A percentile compares a stretch with the other conserved stretches of the same genome.
These are phyloP conservation scores for Ambrosia hybrid DNA, from an alignment of 140 eudicot genomes.

Conservation along the genomic window DNA sequence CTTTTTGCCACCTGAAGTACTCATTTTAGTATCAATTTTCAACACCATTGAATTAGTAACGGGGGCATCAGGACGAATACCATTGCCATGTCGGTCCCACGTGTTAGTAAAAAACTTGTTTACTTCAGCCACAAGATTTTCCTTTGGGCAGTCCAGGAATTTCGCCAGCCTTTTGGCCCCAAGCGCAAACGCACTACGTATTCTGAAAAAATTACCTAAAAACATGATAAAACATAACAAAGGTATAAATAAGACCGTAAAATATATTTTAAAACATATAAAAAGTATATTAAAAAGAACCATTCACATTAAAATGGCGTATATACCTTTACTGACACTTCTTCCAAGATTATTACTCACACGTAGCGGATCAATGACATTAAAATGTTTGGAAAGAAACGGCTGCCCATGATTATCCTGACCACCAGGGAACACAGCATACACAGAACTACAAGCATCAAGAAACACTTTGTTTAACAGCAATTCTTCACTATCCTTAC, in stretches of 20 bases:
- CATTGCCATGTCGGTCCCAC: constrained; percentile 83
- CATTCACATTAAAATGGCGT: no score
- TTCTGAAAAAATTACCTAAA: constrained; percentile 76
- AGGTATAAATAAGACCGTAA: not conserved
- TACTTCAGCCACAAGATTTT: constrained; percentile 55
- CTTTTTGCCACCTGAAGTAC: constrained; percentile 37
- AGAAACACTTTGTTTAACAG: constrained; percentile 81
- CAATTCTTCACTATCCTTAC: constrained; percentile 85
- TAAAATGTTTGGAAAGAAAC: constrained; percentile 78
- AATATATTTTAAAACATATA: not conserved
- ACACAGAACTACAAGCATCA: constrained; percentile 80
- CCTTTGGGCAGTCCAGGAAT: constrained; percentile 74
- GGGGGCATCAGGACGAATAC: constrained; percentile 79
- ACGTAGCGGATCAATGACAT: constrained; percentile 91
- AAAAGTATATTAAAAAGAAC: no score
- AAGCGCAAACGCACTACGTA: constrained; percentile 80
- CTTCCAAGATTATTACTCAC: constrained; percentile 95
- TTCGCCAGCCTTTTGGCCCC: constrained; percentile 77
- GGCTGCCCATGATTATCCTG: constrained; percentile 80
- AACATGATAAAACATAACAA: not conserved
- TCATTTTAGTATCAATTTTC: constrained; percentile 27
- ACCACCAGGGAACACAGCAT: constrained; percentile 88
- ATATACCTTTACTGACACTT: constrained; percentile 87
- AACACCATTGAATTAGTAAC: constrained; percentile 21
- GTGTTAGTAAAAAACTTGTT: constrained; percentile 72